phyloP scores from a whole-genome alignment of 2,329 filamentous ascomycete species.

The Colletotrichum acutatum region DNA sequence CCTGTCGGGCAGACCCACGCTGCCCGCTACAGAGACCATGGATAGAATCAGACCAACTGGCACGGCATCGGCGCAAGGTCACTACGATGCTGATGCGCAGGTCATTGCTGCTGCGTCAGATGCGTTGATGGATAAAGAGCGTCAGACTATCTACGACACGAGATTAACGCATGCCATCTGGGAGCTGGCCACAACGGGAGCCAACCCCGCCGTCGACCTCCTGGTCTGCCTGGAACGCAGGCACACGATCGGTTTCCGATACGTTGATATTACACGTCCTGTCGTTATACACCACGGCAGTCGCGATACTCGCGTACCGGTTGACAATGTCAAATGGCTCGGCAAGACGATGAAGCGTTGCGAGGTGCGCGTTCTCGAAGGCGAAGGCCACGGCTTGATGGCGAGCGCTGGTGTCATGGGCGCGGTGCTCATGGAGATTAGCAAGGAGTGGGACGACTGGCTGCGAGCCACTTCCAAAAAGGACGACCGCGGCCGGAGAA shows the following conservation, averaged over 20 bases:
- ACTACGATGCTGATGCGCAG: constrained; percentile 42
- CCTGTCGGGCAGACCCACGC: constrained; percentile 35
- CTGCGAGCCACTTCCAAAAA: constrained; percentile 63
- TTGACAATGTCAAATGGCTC: constrained; percentile 95
- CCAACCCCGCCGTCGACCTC: constrained; percentile 93
- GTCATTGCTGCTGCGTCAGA: constrained; percentile 66
- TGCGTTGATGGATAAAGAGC: constrained; percentile 75
- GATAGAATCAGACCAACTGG: constrained; percentile 54
- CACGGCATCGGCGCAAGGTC: constrained; percentile 29
- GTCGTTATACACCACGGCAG: constrained; percentile 96
- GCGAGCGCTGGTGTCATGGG: constrained; percentile 94
- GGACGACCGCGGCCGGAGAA: constrained; percentile 35
- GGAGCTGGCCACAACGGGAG: constrained; percentile 89
- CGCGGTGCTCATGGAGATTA: constrained; percentile 92
- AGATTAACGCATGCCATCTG: constrained; percentile 93
- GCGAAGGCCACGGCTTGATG: constrained; percentile 96
- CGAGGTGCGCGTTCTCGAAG: constrained; percentile 89
- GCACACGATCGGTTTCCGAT: constrained; percentile 93
- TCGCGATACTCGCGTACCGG: constrained; percentile 89
- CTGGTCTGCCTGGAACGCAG: constrained; percentile 91
- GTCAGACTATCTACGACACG: constrained; percentile 81
- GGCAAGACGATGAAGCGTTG: constrained; percentile 93
- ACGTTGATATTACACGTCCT: constrained; percentile 92
- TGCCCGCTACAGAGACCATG: constrained; percentile 58
- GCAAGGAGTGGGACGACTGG: constrained; percentile 93